phyloP scores from a whole-genome alignment of 805 yeast species.

The Blastobotrys americana region DNA sequence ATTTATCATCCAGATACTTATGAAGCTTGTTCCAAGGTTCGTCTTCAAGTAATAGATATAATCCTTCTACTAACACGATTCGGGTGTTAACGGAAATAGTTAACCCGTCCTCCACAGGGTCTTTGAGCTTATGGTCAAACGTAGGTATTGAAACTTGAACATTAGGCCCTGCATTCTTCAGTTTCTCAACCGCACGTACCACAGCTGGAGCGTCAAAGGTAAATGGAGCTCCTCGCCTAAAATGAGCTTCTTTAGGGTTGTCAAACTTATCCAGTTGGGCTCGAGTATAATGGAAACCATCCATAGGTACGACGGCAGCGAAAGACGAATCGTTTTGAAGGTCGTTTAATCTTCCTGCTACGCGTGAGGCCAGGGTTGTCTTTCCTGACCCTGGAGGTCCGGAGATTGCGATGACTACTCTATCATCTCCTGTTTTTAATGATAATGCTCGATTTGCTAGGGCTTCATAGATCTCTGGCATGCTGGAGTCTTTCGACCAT shows the following conservation, averaged over 20 bases:
- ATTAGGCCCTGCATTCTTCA: slow-evolving; percentile 19
- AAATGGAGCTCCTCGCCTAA: slow-evolving; percentile 74
- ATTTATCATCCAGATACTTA: slow-evolving; percentile 32
- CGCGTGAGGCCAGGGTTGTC: slow-evolving; percentile 50
- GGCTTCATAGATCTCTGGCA: slow-evolving; percentile 5
- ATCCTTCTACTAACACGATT: slow-evolving; percentile 67
- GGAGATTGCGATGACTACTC: slow-evolving; percentile 52
- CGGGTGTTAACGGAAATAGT: slow-evolving; percentile 40
- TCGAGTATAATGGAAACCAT: slow-evolving; percentile 66
- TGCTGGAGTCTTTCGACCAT: not conserved
- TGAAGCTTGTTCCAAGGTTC: slow-evolving; percentile 53
- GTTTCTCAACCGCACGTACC: slow-evolving; percentile 29
- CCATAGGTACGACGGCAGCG: slow-evolving; percentile 52
- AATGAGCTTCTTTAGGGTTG: slow-evolving; percentile 51
- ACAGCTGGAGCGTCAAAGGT: slow-evolving; percentile 65
- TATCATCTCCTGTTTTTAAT: slow-evolving; percentile 12
- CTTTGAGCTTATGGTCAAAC: slow-evolving; percentile 61
- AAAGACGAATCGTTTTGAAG: slow-evolving; percentile 9
- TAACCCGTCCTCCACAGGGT: slow-evolving; percentile 56
- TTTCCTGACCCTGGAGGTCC: slow-evolving; percentile 89
- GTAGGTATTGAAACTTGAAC: slow-evolving; percentile 42
- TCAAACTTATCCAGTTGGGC: slow-evolving; percentile 40
- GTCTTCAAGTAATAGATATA: slow-evolving; percentile 54
- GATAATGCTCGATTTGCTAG: slow-evolving; percentile 10
- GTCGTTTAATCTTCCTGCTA: slow-evolving; percentile 39